A percentile compares a stretch with the other conserved stretches of the same genome.
phyloP scores from a whole-genome alignment of 1,284 basidiomycete genomes.

The Cryptococcus sp. region DNA sequence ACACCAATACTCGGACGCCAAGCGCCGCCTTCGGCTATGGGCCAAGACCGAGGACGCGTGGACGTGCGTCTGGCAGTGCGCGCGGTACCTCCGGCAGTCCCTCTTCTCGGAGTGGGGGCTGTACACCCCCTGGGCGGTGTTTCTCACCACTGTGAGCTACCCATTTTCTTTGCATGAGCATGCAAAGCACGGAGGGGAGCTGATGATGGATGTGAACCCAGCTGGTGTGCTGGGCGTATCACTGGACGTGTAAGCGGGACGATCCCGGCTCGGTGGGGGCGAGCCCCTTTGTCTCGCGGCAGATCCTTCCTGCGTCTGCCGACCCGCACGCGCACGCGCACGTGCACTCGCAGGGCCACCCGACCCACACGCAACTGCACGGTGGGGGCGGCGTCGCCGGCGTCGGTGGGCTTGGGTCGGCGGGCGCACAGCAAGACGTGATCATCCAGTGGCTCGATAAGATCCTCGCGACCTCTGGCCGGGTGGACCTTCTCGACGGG shows the following conservation, averaged over 20 bases:
- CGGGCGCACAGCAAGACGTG: background rate
- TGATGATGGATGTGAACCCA: slow-evolving; percentile 1
- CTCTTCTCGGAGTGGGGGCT: slow-evolving; percentile 39
- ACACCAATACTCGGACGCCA: slow-evolving; percentile 34
- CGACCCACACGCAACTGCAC: background rate
- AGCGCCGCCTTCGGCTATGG: slow-evolving; percentile 36
- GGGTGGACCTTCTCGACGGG: background rate
- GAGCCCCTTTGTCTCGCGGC: too few species aligned
- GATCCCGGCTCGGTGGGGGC: background rate
- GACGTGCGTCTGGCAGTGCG: slow-evolving; percentile 45
- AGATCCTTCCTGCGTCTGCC: background rate
- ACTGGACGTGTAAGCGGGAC: slow-evolving; percentile 8
- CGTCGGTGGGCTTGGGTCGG: background rate
- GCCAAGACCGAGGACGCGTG: slow-evolving; percentile 39
- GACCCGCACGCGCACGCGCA: background rate
- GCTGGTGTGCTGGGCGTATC: slow-evolving; percentile 35
- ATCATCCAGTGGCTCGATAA: slow-evolving; percentile 9
- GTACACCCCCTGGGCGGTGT: slow-evolving; percentile 40
- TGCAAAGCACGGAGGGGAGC: background rate
- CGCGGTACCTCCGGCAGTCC: slow-evolving; percentile 35
- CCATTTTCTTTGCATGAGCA: background rate
- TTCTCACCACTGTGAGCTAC: slow-evolving; percentile 35
- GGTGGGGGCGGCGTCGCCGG: background rate
- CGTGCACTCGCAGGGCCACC: background rate
- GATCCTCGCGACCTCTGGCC: slow-evolving; percentile 4